Percentiles rank a stretch among this genome's conserved stretches.
phyloP scores from a whole-genome alignment of 768 basidiomycete genomes.

The Cubamyces sp. region DNA sequence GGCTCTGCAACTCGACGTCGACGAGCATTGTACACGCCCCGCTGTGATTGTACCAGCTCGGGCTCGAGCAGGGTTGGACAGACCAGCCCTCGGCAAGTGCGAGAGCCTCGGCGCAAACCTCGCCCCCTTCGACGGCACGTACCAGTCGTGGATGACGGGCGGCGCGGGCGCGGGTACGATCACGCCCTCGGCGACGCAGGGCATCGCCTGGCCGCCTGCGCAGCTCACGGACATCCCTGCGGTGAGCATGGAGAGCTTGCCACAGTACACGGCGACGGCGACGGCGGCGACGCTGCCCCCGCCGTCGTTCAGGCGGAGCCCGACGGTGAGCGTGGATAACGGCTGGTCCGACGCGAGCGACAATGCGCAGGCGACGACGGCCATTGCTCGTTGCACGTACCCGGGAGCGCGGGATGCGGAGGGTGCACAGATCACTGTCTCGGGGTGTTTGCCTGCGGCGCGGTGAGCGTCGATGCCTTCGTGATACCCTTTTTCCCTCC shows the following conservation, averaged over 20 bases:
- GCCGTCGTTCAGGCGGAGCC: slow-evolving; percentile 48
- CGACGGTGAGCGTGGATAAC: slow-evolving; percentile 47
- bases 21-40: slow-evolving; percentile 52
- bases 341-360: slow-evolving; percentile 61
- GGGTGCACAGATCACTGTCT: slow-evolving; percentile 25
- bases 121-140: slow-evolving; percentile 52
- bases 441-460: slow-evolving; percentile 31
- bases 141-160: slow-evolving; percentile 68
- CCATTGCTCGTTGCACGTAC: slow-evolving; percentile 65
- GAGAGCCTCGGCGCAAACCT: slow-evolving; percentile 50
- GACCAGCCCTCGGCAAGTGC: slow-evolving; percentile 66
- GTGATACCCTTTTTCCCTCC: too few species aligned
- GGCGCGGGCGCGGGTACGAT: slow-evolving; percentile 54
- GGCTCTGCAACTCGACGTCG: slow-evolving; percentile 59
- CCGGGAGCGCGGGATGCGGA: slow-evolving; percentile 61
- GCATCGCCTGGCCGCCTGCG: slow-evolving; percentile 51
- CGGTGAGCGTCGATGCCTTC: too few species aligned
- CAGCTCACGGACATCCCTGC: slow-evolving; percentile 54
- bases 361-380: slow-evolving; percentile 53
- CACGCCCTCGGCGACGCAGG: slow-evolving; percentile 42
- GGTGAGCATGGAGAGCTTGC: slow-evolving; percentile 49
- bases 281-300: slow-evolving; percentile 55
- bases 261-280: slow-evolving; percentile 66
- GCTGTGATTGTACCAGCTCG: slow-evolving; percentile 70
- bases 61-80: slow-evolving; percentile 76